Evolutionary conservation across 257 asterid genomes (phyloP).

Genomic region (Nyctanthes arbortristis): DNA sequence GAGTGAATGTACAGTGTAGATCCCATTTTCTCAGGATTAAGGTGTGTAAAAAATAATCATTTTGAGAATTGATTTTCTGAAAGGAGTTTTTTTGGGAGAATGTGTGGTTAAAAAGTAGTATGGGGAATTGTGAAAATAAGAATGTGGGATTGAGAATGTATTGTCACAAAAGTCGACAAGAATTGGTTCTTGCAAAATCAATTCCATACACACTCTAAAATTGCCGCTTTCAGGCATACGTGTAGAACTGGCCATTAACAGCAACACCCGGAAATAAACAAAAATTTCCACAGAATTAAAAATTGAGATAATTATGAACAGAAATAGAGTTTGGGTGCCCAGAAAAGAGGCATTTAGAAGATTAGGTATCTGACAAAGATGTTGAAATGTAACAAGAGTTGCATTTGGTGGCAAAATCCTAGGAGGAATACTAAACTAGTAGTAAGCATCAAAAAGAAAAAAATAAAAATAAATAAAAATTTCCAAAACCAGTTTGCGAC

Average conservation of each 20-base stretch:
- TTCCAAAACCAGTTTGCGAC: background rate
- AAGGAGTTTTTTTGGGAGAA: no score
- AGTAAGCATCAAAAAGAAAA: slow-evolving; percentile 7
- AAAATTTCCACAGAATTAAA: background rate
- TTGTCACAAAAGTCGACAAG: no score
- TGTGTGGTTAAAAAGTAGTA: no score
- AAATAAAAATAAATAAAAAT: background rate
- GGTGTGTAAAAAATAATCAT: no score
- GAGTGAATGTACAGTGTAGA: background rate
- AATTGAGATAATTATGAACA: background rate
- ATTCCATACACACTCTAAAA: no score
- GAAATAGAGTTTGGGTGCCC: background rate
- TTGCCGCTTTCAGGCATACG: no score
- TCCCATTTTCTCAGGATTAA: no score
- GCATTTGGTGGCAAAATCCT: slow-evolving; percentile 6
- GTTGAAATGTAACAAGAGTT: background rate
- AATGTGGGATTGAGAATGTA: no score
- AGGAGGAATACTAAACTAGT: background rate
- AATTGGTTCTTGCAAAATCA: no score
- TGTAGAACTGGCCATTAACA: background rate
- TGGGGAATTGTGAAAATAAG: no score
- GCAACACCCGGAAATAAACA: background rate
- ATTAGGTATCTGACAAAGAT: background rate
- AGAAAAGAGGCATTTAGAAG: slow-evolving; percentile 12
- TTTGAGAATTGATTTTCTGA: no score